phyloP scores from a whole-genome alignment of 1,284 basidiomycete genomes.

The Cryptococcus sp. region DNA sequence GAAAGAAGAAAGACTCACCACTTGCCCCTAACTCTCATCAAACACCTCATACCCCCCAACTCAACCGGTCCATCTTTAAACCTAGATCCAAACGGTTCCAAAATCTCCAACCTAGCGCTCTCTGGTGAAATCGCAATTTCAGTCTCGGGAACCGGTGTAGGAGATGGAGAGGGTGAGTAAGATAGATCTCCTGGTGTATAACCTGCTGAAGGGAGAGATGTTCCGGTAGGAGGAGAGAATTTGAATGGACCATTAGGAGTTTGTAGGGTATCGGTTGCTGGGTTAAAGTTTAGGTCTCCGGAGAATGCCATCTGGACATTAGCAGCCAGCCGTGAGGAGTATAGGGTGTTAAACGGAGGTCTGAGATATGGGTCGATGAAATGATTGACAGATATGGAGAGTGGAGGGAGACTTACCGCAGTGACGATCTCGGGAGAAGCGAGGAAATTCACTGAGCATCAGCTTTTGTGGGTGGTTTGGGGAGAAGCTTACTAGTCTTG shows the following conservation, averaged over 20 bases:
- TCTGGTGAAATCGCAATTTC: slow-evolving; percentile 72
- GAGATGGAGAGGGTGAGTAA: slow-evolving; percentile 74
- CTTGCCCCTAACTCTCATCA: slow-evolving; percentile 91
- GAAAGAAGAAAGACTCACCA: slow-evolving; percentile 50
- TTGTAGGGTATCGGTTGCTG: slow-evolving; percentile 73
- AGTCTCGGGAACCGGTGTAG: slow-evolving; percentile 71
- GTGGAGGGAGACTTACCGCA: slow-evolving; percentile 53
- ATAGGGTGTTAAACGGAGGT: neutral
- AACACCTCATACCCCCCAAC: slow-evolving; percentile 72
- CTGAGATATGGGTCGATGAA: neutral
- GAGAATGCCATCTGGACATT: slow-evolving; percentile 72
- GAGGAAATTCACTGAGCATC: slow-evolving; percentile 77
- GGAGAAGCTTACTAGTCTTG: slow-evolving; percentile 57
- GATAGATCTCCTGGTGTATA: slow-evolving; percentile 72
- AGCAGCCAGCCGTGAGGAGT: neutral
- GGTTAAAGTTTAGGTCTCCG: slow-evolving; percentile 89
- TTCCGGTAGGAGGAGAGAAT: slow-evolving; percentile 78
- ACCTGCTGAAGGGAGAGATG: slow-evolving; percentile 77
- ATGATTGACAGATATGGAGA: neutral
- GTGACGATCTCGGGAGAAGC: slow-evolving; percentile 97
- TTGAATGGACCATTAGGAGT: slow-evolving; percentile 78
- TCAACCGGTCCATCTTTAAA: slow-evolving; percentile 70
- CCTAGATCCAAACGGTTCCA: slow-evolving; percentile 79
- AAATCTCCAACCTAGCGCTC: slow-evolving; percentile 78
- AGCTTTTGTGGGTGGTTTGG: too few relatives aligned